These are phyloP conservation scores for Pleurotus sapidus DNA, from an alignment of 768 basidiomycete genomes.

Conservation along the genomic window DNA sequence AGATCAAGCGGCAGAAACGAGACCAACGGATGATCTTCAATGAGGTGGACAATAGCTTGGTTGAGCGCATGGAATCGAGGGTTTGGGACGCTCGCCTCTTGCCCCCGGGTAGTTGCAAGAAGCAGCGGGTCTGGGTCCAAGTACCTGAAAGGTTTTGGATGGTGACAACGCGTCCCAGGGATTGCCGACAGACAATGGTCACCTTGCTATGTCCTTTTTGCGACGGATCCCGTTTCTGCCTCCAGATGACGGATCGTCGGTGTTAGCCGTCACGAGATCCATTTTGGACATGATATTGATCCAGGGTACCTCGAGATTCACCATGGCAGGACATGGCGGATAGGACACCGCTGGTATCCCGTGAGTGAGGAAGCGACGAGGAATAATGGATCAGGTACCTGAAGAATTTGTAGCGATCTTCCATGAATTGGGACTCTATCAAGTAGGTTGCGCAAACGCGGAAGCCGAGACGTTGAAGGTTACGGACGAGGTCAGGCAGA, in stretches of 20 bases:
- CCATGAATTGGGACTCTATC: conserved; percentile 99
- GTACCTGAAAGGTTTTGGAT: conserved; percentile 49
- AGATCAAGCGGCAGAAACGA: conserved; percentile 96
- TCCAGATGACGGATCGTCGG: conserved; percentile 52
- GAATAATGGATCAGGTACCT: conserved; percentile 41
- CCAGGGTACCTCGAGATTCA: conserved; percentile 95
- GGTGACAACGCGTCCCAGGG: not conserved
- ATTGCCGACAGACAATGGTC: conserved; percentile 15
- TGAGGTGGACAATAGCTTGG: conserved; percentile 95
- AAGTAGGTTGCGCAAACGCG: conserved; percentile 89
- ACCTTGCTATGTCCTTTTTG: conserved; percentile 84
- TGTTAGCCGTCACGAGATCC: conserved; percentile 82
- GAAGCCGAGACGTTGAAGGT: conserved; percentile 73
- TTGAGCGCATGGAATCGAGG: conserved; percentile 92
- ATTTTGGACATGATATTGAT: conserved; percentile 99
- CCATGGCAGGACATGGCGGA: conserved; percentile 99
- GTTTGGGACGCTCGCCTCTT: conserved; percentile 53
- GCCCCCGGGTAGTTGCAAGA: conserved; percentile 62
- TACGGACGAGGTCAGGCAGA: conserved; percentile 83
- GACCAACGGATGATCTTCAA: conserved; percentile 97
- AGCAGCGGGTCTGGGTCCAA: conserved; percentile 94
- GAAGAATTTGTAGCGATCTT: conserved; percentile 98
- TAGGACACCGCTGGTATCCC: conserved; percentile 71
- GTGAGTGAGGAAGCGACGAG: conserved; percentile 5
- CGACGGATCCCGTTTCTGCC: conserved; percentile 72